Base-by-base conservation (phyloP, 1,284 basidiomycete genomes). In the Vanrija sp. region DNA sequence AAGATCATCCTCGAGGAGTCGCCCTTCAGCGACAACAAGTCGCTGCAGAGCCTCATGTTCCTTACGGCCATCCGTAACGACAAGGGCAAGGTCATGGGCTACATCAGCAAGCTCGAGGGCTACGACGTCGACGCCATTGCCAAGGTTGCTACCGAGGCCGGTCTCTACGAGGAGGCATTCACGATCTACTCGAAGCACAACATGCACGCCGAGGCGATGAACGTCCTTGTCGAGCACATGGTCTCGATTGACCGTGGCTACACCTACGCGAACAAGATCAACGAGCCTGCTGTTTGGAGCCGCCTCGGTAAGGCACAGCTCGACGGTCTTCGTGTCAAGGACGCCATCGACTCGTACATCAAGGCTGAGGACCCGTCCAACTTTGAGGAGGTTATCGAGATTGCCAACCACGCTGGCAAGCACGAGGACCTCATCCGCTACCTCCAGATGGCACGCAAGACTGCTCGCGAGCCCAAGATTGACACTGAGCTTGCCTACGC, bases 401-500 rank as follows among this genome's bases (percentile, higher is more conserved):
- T 98, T 62, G 86, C 94, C 51, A 89, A 87, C 73, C 91, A 88
- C 62, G 94, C 96, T 12, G 96, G 93, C 71, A 98, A 98, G 79
- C 90, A 98, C 69, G 96, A 98, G 71, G 96, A 98, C 74, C 86
- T 99, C 52, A 94, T 98, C 53, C 86, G 93, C 60, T 99, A 87
- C 82, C 82, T 99, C 23, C 96, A 99, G 78, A 98, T 98, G 96
- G 93, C 96, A n/a, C 87, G 96, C 76, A 98, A 97, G 81, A 86
- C 89, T 53, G 84, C 97, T 21, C 87, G 96, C 50, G 96, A 99
- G 78, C 96, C 96, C 49, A 93, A 87, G 80, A 95, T 99, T 68
- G 96, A 99, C 75, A 98, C 96, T 15, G 92, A 97, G 78, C 81
- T 98, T 39, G 93, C 93, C 9, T 94, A 96, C 71, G 90, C 93